These are phyloP conservation scores for Emmonsiellopsis sp. DNA, from an alignment of 2,329 filamentous ascomycete genomes.

Conservation along the genomic window DNA sequence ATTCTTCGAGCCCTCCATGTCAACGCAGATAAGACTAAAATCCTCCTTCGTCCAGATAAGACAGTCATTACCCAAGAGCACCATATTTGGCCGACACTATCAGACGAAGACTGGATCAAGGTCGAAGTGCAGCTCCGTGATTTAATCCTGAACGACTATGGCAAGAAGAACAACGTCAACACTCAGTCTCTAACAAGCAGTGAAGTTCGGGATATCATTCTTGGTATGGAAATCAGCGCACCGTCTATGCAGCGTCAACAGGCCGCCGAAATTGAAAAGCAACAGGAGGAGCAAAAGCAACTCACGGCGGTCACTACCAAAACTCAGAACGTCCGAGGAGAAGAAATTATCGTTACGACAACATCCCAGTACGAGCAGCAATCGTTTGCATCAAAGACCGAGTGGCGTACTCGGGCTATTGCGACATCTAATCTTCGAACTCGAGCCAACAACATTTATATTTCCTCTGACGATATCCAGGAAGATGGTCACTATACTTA, in stretches of 20 bases:
- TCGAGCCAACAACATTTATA: constrained; percentile 95
- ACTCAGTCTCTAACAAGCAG: constrained; percentile 92
- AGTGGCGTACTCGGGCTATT: constrained; percentile 95
- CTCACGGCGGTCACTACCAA: constrained; percentile 96
- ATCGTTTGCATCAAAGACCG: constrained; percentile 95
- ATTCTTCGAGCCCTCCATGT: constrained; percentile 93
- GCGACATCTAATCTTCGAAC: constrained; percentile 92
- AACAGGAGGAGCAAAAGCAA: constrained; percentile 93
- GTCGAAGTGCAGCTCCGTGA: constrained; percentile 95
- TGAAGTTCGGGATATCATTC: constrained; percentile 94
- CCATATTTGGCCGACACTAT: constrained; percentile 93
- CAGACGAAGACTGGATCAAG: constrained; percentile 98
- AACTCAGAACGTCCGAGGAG: constrained; percentile 92
- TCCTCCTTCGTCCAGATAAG: constrained; percentile 91
- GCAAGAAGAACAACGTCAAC: constrained; percentile 99
- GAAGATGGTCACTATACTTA: constrained; percentile 85
- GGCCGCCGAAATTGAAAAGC: constrained; percentile 97
- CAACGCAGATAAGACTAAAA: constrained; percentile 96
- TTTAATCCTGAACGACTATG: constrained; percentile 94
- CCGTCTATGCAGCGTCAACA: constrained; percentile 97
- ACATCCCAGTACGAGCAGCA: constrained; percentile 97
- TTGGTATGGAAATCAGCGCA: constrained; percentile 98
- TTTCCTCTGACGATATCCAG: constrained; percentile 88
- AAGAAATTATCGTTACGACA: constrained; percentile 96
- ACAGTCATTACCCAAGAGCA: constrained; percentile 97